These are phyloP conservation scores for Salisapilia sapeloensis DNA, from an alignment of 352 stramenopile species.

Conservation along the genomic window DNA sequence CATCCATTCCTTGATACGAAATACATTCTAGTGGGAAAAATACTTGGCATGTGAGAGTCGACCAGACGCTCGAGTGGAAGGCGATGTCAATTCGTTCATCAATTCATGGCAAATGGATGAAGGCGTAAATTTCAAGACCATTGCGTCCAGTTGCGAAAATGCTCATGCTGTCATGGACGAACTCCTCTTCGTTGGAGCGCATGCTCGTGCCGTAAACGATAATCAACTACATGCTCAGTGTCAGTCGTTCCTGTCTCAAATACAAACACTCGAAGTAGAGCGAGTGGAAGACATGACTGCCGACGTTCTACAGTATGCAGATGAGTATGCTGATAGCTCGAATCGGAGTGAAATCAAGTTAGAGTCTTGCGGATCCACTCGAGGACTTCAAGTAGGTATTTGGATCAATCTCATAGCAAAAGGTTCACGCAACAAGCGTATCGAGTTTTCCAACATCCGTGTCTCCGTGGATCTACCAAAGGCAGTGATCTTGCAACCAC, in stretches of 20 bases:
- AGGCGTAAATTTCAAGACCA: slow-evolving; percentile 19
- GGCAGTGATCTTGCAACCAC: slow-evolving; percentile 55
- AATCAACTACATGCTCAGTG: slow-evolving; percentile 17
- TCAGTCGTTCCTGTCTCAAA: slow-evolving; percentile 19
- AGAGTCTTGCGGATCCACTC: slow-evolving; percentile 11
- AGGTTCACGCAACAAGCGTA: slow-evolving; percentile 52
- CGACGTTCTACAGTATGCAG: slow-evolving; percentile 51
- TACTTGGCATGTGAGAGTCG: slow-evolving; percentile 55
- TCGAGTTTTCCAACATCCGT: slow-evolving; percentile 53
- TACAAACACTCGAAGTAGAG: slow-evolving; percentile 34
- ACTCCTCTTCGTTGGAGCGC: slow-evolving; percentile 27
- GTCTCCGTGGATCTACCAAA: slow-evolving; percentile 60
- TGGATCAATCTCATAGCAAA: slow-evolving; percentile 67
- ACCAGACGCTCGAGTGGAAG: slow-evolving; percentile 43
- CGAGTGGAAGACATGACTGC: slow-evolving; percentile 48
- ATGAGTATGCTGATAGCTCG: slow-evolving; percentile 48
- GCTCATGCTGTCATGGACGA: slow-evolving; percentile 47
- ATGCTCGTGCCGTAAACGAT: slow-evolving; percentile 39
- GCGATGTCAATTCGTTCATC: slow-evolving; percentile 70
- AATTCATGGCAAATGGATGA: slow-evolving; percentile 59
- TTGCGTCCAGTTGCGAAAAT: slow-evolving; percentile 27
- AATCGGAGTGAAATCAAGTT: slow-evolving; percentile 50
- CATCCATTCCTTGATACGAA: background rate
- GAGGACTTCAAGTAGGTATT: slow-evolving; percentile 32
- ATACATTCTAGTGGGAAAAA: slow-evolving; percentile 34